Percentiles rank a stretch among this genome's conserved stretches.
Conservation (phyloP, 2,329 filamentous ascomycete genomes). For the Gnomoniopsis smithogilvyi region DNA sequence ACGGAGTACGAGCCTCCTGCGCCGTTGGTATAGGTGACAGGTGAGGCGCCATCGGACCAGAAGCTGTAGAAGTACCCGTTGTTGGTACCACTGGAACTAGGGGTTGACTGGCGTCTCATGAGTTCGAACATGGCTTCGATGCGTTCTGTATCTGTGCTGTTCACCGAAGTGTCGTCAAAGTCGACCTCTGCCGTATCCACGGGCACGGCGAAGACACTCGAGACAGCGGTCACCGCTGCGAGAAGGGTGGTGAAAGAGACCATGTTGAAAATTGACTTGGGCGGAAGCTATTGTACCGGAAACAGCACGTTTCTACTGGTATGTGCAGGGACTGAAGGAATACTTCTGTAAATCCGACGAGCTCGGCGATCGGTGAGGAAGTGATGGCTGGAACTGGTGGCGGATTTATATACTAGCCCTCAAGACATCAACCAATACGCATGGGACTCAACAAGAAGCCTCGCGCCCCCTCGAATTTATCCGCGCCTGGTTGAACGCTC, state of each 20-base stretch:
- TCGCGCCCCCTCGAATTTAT: neutral
- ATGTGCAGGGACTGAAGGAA: neutral
- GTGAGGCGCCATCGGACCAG: constrained; percentile 39
- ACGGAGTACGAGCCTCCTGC: constrained; percentile 34
- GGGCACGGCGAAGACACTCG: neutral
- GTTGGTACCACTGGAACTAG: constrained; percentile 19
- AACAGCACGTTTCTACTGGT: neutral
- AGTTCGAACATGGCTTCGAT: neutral
- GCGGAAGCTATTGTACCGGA: neutral
- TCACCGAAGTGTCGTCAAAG: neutral
- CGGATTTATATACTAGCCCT: neutral
- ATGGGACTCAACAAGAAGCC: neutral
- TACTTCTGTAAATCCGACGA: no score
- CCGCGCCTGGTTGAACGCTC: neutral
- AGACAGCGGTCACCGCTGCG: neutral
- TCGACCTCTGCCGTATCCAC: neutral
- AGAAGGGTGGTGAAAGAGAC: neutral
- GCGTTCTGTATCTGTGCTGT: neutral
- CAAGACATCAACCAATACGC: neutral
- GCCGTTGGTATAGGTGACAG: constrained; percentile 38
- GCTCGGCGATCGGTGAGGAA: no score
- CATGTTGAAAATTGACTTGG: neutral
- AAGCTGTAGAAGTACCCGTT: constrained; percentile 43
- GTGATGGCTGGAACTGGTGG: no score
- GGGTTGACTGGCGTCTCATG: neutral